Evolutionary conservation across 2,329 filamentous ascomycete species (phyloP), one percentile per base, ranked within the genome.

Genomic region (Magnaporthiopsis poae): DNA sequence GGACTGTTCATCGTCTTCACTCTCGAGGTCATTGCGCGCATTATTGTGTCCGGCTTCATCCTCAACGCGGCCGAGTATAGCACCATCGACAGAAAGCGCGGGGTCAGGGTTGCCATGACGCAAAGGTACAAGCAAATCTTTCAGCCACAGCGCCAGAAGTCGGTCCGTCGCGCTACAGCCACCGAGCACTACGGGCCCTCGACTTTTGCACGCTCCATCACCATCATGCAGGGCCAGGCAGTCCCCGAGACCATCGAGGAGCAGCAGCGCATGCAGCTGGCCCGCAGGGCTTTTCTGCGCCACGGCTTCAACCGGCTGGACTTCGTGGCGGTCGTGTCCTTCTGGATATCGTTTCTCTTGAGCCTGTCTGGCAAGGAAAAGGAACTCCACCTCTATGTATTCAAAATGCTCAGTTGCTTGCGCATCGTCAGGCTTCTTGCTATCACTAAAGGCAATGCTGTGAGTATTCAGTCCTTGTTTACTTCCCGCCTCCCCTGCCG

Each of bases 271-370:
- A 84, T 89, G 71, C 89, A 96, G 70, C 84, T 99, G 66, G 94
- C 96, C 21, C 89, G 95, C 65, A 87, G 95, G 69, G 96, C 95
- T 1, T 98, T 97, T 76, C 80, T 99, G 66, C 88, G 95, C 21
- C 95, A 99, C 76, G 93, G 92, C 0, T 99, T 99, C 79, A 98
- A 98, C 74, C 87, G 95, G 65, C 84, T 98, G 13, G 95, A 99
- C 75, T 97, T 98, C 76, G 81, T 99, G 65, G 96, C 95, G 1
- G 90, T 99, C 9, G 82, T 95, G n/a, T 90, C 94, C 0, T 99
- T 92, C 77, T 99, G 95, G 95, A 89, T 96, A 67, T 89, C 91
- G 1, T 95, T 98, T 72, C 75, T 86, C 13, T 81, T 99, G 64
- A 86, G 87, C 39, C 77, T 93, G 25, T 84, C 85, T 13, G 87